Evolutionary conservation across 2,329 filamentous ascomycete species (phyloP), one percentile per base, ranked within the genome.

Genomic region (Diaporthe sp.): DNA sequence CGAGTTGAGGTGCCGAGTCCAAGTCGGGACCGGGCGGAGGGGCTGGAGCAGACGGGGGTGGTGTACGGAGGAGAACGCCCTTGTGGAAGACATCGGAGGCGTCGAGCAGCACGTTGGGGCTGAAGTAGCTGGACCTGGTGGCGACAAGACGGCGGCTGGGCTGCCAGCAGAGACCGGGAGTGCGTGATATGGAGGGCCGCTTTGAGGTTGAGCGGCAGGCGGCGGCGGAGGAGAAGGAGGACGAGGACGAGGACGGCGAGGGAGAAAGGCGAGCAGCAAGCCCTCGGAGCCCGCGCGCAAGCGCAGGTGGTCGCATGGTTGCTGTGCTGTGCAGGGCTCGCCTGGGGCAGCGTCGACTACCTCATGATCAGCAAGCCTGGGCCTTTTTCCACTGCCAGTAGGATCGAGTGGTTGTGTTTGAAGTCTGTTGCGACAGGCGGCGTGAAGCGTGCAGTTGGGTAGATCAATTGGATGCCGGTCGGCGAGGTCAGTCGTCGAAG

Each of bases 21-120:
- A 39, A 42, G 17, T 61, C 75, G 37, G 15, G 62, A 55, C 39
- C 61, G 4, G 42, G 51, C 55, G 12, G 8, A 15, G 53, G 7
- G 25, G 13, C 8, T 13, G 44, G 1, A 13, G 70, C 28, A 42
- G 78, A 51, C 46, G 77, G 72, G 76, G 62, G 76, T 15, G 65
- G 37, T n/a, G 59, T 62, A 46, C 73, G 51, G 25, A 74, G 55
- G 25, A 76, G 37, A 22, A 59, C 69, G 28, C 39, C 62, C 49
- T 72, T 67, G 58, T 75, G 75, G 8, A 77, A 76, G 78, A 79
- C 79, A 79, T 79, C 78, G 78, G 78, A 73, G 28, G 80, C 80
- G 58, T 81, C 79, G 58, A 84, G 79, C 22, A 84, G 72, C 58
- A 72, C 76, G 74, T 84, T 84, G 65, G 82, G 83, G 42, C 83